These are phyloP conservation scores for Torulaspora indica DNA, from an alignment of 805 yeast genomes.

Conservation along the genomic window DNA sequence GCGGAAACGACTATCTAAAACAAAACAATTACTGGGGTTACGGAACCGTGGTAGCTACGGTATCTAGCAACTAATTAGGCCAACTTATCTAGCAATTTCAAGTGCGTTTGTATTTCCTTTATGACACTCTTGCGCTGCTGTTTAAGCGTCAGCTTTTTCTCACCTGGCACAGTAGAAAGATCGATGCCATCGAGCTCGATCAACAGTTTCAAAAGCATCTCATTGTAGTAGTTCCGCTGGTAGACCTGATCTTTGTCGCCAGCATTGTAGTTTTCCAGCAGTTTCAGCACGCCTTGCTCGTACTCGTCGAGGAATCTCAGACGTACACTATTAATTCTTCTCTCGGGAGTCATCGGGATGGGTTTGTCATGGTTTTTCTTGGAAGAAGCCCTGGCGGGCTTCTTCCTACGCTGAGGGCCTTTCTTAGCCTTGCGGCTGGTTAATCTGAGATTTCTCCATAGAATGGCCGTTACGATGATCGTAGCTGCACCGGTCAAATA, in stretches of 20 bases:
- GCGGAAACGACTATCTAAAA: constrained; percentile 4
- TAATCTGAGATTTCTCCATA: constrained; percentile 17
- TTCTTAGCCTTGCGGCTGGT: constrained; percentile 2
- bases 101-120: constrained; percentile 54
- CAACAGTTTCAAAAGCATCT: constrained; percentile 59
- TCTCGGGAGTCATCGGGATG: constrained; percentile 25
- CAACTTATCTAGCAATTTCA: constrained; percentile 48
- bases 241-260: constrained; percentile 36
- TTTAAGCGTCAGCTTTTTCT: constrained; percentile 46
- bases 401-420: constrained; percentile 8
- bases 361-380: constrained; percentile 16
- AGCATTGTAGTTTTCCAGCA: constrained; percentile 22
- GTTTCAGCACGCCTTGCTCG: constrained; percentile 20
- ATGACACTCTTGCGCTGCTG: constrained; percentile 55
- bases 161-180: constrained; percentile 36
- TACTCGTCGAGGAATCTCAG: constrained; percentile 28
- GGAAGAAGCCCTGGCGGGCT: constrained; percentile 9
- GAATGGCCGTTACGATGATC: constrained; percentile 13
- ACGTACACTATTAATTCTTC: constrained; percentile 26
- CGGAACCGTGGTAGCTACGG: too few relatives aligned
- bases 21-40: neutral
- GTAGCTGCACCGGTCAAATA: constrained; percentile 21
- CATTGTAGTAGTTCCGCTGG: constrained; percentile 57
- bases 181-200: constrained; percentile 65
- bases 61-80: constrained; percentile 10